phyloP scores from a whole-genome alignment of 345 rosid species.

The Populus tremula region DNA sequence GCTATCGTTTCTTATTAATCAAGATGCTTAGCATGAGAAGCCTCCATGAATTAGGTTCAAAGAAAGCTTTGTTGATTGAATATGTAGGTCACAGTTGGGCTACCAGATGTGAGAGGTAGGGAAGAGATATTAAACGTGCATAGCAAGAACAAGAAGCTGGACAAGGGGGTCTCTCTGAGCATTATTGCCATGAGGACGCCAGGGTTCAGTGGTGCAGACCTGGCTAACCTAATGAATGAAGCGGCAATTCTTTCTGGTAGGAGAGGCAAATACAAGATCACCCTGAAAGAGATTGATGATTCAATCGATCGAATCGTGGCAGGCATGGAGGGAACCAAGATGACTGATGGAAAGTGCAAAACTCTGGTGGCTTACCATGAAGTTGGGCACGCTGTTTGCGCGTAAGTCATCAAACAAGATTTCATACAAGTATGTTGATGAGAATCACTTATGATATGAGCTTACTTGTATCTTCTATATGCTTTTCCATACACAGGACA shows the following conservation, averaged over 20 bases:
- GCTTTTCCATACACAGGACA: constrained; percentile 32
- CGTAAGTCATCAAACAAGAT: constrained; percentile 7
- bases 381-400: constrained; percentile 69
- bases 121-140: constrained; percentile 73
- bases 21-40: not conserved
- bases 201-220: constrained; percentile 82
- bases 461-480: not conserved
- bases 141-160: constrained; percentile 67
- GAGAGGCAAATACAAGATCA: constrained; percentile 58
- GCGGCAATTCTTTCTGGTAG: constrained; percentile 70
- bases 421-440: not conserved
- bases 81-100: constrained; percentile 53
- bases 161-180: constrained; percentile 45
- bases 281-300: constrained; percentile 58
- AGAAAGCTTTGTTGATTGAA: not conserved
- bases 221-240: constrained; percentile 2
- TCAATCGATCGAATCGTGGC: constrained; percentile 67
- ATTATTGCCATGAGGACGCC: constrained; percentile 72
- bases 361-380: constrained; percentile 69
- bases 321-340: constrained; percentile 75
- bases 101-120: constrained; percentile 71
- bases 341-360: constrained; percentile 71
- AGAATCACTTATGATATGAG: not conserved
- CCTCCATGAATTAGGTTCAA: not conserved
- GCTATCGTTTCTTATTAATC: not conserved